Evolutionary conservation across 2,329 filamentous ascomycete species (phyloP), one percentile per base, ranked within the genome.

Genomic region (Neonectria punicea): DNA sequence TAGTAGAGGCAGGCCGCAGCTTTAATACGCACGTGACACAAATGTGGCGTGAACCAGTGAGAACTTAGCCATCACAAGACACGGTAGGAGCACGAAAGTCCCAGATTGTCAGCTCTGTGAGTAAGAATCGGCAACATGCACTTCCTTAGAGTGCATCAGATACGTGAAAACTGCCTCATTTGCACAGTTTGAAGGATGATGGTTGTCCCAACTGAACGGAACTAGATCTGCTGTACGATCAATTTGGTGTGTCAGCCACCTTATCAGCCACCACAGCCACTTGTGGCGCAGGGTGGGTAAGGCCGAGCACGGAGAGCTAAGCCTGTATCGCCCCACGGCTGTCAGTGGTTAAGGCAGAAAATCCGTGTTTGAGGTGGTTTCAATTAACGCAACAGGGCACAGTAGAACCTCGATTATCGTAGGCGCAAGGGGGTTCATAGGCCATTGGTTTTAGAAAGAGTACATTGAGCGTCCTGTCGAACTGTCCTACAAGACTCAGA

Each of bases 401-500:
- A 8, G n/a, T 39, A 13, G 6, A 39, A n/a, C 5, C 36, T 16
- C 36, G 36, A 39, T 39, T 4, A n/a, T 39, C 32, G 36, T 39
- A 39, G 36, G 16, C 14, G 6, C 36, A n/a, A 39, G 25, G 5
- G 25, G 5, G 6, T 25, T 39, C 34, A 39, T 3, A 16, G 5
- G 2, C 2, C 1, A 8, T 16, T 6, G 6, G 36, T 0, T 0
- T 16, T 16, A n/a, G 7, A 14, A 16, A 6, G 14, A 8, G 14
- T n/a, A 39, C 14, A 39, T n/a, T 39, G 36, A 16, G 7, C 14
- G 5, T 16, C 36, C 6, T 16, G 14, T n/a, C 16, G 2, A 7
- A 39, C 14, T 2, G 14, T 2, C 6, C 1, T 39, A 7, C 6
- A 16, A 39, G 36, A 39, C 36, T 39, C 14, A n/a, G 5, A 8